phyloP scores from a whole-genome alignment of 495 filamentous ascomycete genomes.

The Parachaetomium inaequale region DNA sequence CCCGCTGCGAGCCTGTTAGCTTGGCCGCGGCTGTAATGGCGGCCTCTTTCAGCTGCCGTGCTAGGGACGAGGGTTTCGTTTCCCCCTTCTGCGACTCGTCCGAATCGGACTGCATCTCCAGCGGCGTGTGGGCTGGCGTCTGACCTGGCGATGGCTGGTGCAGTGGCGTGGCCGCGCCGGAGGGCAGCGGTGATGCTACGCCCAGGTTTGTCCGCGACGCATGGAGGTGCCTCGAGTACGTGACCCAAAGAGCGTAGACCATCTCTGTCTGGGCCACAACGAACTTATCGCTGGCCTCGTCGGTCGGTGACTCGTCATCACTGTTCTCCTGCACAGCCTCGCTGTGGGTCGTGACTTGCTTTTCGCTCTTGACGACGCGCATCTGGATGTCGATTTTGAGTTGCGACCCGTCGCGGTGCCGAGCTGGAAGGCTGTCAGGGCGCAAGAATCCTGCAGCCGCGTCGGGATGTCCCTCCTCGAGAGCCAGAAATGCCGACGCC shows the following conservation, averaged over 20 bases:
- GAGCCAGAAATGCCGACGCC: slow-evolving; percentile 74
- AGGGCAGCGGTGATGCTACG: slow-evolving; percentile 54
- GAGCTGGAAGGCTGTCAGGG: slow-evolving; percentile 77
- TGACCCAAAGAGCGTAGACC: slow-evolving; percentile 95
- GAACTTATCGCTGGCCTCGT: slow-evolving; percentile 29
- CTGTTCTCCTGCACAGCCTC: slow-evolving; percentile 47
- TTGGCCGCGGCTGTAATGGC: slow-evolving; percentile 50
- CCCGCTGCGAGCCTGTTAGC: slow-evolving; percentile 38
- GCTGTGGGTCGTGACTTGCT: slow-evolving; percentile 40
- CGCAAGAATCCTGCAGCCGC: slow-evolving; percentile 72
- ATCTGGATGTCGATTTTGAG: slow-evolving; percentile 93
- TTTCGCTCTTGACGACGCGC: slow-evolving; percentile 89
- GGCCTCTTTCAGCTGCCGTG: slow-evolving; percentile 71
- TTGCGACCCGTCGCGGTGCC: slow-evolving; percentile 83
- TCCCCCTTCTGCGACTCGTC: slow-evolving; percentile 36
- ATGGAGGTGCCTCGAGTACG: slow-evolving; percentile 90
- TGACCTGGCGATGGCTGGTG: slow-evolving; percentile 79
- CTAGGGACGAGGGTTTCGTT: slow-evolving; percentile 57
- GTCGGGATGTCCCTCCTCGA: slow-evolving; percentile 74
- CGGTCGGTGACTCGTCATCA: slow-evolving; percentile 44
- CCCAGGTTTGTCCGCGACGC: slow-evolving; percentile 57
- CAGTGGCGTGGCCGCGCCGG: slow-evolving; percentile 61
- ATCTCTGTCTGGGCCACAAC: slow-evolving; percentile 58
- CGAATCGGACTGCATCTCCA: slow-evolving; percentile 51
- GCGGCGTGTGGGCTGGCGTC: slow-evolving; percentile 49